Conservation (phyloP, 495 filamentous ascomycete genomes). For the Patellaria atrata region DNA sequence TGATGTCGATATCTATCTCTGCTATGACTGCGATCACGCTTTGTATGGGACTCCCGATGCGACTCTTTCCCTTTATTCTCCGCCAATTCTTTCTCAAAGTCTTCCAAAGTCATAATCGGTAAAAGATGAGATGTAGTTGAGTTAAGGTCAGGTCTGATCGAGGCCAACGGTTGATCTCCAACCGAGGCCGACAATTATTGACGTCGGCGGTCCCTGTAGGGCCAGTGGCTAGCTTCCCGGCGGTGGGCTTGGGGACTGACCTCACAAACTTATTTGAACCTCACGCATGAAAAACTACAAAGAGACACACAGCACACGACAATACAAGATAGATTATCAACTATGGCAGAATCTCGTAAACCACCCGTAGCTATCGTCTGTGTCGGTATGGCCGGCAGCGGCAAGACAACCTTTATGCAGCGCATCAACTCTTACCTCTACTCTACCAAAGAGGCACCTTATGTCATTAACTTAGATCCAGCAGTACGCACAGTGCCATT, state of each 20-base stretch:
- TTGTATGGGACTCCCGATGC: constrained; percentile 11
- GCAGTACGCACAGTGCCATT: constrained; percentile 94
- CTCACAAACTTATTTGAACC: too few relatives aligned
- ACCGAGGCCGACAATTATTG: too few relatives aligned
- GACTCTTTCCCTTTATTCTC: constrained; percentile 16
- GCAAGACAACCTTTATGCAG: constrained; percentile 98
- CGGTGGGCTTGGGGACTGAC: too few relatives aligned
- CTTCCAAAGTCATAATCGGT: constrained; percentile 24
- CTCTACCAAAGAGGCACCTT: constrained; percentile 33
- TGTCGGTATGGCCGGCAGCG: constrained; percentile 95
- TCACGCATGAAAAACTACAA: too few relatives aligned
- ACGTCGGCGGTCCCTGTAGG: too few relatives aligned
- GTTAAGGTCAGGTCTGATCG: neutral
- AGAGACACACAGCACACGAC: too few relatives aligned
- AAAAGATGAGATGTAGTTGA: neutral
- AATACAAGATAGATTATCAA: too few relatives aligned
- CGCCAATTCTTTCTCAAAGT: constrained; percentile 30
- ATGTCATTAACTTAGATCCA: constrained; percentile 94
- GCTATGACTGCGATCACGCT: constrained; percentile 19
- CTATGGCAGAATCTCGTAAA: too few relatives aligned
- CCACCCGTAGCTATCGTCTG: constrained; percentile 70
- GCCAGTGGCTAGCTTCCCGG: too few relatives aligned
- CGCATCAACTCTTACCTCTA: constrained; percentile 87
- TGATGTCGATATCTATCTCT: constrained; percentile 15
- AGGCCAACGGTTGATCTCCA: too few relatives aligned